A percentile compares a stretch with the other conserved stretches of the same genome.
These are phyloP conservation scores for Penicillium vulpinum DNA, from an alignment of 2,329 filamentous ascomycete species.

Conservation along the genomic window DNA sequence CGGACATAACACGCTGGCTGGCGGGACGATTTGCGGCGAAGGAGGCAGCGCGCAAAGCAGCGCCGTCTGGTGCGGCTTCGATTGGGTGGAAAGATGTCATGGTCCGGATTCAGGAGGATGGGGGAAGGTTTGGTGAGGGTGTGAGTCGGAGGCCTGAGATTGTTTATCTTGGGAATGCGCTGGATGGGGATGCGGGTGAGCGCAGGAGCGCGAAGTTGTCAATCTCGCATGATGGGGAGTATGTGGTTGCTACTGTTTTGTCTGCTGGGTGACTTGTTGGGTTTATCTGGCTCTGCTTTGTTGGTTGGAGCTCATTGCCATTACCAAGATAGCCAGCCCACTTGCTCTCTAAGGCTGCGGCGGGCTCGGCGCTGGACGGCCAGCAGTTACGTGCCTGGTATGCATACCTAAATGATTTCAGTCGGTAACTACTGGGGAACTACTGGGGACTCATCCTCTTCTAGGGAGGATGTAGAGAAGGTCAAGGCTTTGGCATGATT, in stretches of 20 bases:
- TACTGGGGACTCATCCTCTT: too few species aligned
- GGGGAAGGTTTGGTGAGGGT: constrained; percentile 12
- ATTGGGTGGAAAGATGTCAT: constrained; percentile 64
- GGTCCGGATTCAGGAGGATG: constrained; percentile 35
- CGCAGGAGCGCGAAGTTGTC: constrained; percentile 68
- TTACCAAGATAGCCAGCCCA: not conserved
- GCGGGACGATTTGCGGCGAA: constrained; percentile 68
- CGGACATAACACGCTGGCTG: constrained; percentile 45
- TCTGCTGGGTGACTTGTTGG: constrained; percentile 31
- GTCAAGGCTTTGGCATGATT: not conserved
- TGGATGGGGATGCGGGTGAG: constrained; percentile 19
- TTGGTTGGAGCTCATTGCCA: not conserved
- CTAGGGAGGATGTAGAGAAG: not conserved
- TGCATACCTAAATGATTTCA: not conserved
- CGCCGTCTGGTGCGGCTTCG: constrained; percentile 52
- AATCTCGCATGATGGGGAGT: constrained; percentile 85
- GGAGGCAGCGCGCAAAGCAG: constrained; percentile 73
- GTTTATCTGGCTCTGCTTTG: not conserved
- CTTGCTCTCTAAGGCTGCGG: not conserved
- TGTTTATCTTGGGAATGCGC: constrained; percentile 31
- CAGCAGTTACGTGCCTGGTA: not conserved
- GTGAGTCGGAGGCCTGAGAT: constrained; percentile 39
- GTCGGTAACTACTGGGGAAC: not conserved
- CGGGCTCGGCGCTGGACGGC: not conserved
- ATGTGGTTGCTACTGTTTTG: constrained; percentile 58